Evolutionary conservation across 2,329 filamentous ascomycete genomes (phyloP), one percentile per base, ranked within the genome.

Genomic region (Coniochaeta hoffmannii): DNA sequence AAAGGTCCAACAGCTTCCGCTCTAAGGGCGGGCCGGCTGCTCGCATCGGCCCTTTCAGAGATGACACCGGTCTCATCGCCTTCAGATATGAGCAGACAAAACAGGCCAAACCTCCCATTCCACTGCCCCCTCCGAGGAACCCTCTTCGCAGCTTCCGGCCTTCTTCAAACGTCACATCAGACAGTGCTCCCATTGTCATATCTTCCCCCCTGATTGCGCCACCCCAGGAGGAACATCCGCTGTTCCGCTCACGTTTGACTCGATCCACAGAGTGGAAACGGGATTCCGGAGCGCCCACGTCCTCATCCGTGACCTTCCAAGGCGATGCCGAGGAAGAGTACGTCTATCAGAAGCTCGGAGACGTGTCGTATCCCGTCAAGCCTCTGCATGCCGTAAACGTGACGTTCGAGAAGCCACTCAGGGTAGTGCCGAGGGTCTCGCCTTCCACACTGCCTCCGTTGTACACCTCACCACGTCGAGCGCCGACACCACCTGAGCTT

Each of bases 81-180:
- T 64, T 86, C 55, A 78, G 80, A 56, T 86, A 86, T 70, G 83
- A 86, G 64, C 77, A 85, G 67, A 82, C 80, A 34, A 70, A 77
- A 53, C 76, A 79, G 62, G 79, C 79, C 50, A 77, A 80, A 66
- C 79, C 79, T 57, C 83, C 82, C 34, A 80, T 83, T 59, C 76
- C 77, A 49, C 68, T 82, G 57, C 65, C 67, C 53, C 66, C 75
- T 51, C 74, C 76, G 59, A 71, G 72, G 63, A 73, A 68, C 65
- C 71, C 67, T 60, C 66, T 67, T 58, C 71, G 69, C 58, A 62
- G 52, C 62, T 60, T 62, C 55, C 69, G 58, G 56, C 58, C 60
- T 60, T 59, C 19, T 56, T 60, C 55, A 57, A 64, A 57, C 64
- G 64, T 36, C 53, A 58, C 60, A 24, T 58, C 62, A 14, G 41